These are phyloP conservation scores for Gastrolobium bilobum DNA, from an alignment of 306 rosid species.

Conservation along the genomic window DNA sequence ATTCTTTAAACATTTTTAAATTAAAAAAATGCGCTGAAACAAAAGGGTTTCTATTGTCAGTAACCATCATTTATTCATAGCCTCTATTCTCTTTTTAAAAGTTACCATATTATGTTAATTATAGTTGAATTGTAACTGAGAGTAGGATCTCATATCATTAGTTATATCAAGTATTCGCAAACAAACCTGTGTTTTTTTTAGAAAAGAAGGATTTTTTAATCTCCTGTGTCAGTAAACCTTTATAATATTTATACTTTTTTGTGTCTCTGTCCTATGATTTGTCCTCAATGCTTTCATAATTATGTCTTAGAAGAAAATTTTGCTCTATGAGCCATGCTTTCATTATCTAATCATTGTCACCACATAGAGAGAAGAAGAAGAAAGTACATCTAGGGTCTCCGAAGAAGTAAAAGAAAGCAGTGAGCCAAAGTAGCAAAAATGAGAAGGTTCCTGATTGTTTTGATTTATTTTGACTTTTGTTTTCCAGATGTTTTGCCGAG, in stretches of 20 bases:
- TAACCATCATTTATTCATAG: constrained; percentile 6
- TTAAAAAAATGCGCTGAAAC: no score
- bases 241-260: neutral
- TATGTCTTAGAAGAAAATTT: neutral
- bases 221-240: neutral
- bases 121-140: constrained; percentile 8
- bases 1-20: no score
- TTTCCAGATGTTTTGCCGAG: constrained; percentile 93
- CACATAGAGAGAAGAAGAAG: neutral
- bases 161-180: neutral
- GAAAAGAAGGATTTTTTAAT: neutral
- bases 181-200: neutral
- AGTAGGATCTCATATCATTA: constrained; percentile 19
- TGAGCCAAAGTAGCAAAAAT: neutral
- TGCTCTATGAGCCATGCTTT: neutral
- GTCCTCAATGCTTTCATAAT: neutral
- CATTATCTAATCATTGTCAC: neutral
- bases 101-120: neutral
- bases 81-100: neutral
- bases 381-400: neutral
- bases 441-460: constrained; percentile 42
- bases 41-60: neutral
- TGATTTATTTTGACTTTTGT: constrained; percentile 43
- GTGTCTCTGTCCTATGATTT: neutral
- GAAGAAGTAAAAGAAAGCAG: neutral